Percentiles rank a stretch among this genome's conserved stretches.
phyloP scores from a whole-genome alignment of 257 asterid species.

The Salvia hispanica region DNA sequence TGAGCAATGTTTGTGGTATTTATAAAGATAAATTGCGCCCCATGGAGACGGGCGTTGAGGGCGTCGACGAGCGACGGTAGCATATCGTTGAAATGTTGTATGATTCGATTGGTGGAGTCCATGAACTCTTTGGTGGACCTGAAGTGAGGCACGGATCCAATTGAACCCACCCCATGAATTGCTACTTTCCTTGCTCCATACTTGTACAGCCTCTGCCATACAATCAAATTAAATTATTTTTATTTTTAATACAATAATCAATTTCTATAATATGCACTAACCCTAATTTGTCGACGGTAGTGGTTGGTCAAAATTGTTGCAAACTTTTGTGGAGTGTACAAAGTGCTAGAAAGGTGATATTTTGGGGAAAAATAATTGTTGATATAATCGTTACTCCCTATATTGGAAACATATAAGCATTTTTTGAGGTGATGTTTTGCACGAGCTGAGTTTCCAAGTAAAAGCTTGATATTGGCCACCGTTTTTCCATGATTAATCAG shows the following conservation, averaged over 20 bases:
- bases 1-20: constrained; percentile 29
- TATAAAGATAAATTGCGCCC: constrained; percentile 39
- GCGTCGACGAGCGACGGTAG: constrained; percentile 38
- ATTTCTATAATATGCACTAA: constrained; percentile 1
- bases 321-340: constrained; percentile 41
- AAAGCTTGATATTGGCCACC: not conserved
- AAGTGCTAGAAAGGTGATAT: constrained; percentile 25
- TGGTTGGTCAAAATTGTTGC: constrained; percentile 37
- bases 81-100: constrained; percentile 28
- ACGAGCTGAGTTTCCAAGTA: constrained; percentile 23
- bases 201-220: constrained; percentile 38
- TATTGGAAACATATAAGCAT: constrained; percentile 43
- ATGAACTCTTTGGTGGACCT: constrained; percentile 21
- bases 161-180: constrained; percentile 34
- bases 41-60: constrained; percentile 27
- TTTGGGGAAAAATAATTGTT: constrained; percentile 44
- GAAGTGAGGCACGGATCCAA: constrained; percentile 41
- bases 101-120: constrained; percentile 33
- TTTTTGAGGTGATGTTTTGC: constrained; percentile 28
- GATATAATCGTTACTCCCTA: constrained; percentile 58
- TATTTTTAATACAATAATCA: too few relatives aligned
- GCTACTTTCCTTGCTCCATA: constrained; percentile 58
- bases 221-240: not conserved
- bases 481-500: constrained; percentile 33
- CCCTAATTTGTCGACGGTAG: constrained; percentile 35